A percentile compares a stretch with the other conserved stretches of the same genome.
Evolutionary conservation across 768 basidiomycete genomes (phyloP).

Genomic region (Hericium rajendrae): DNA sequence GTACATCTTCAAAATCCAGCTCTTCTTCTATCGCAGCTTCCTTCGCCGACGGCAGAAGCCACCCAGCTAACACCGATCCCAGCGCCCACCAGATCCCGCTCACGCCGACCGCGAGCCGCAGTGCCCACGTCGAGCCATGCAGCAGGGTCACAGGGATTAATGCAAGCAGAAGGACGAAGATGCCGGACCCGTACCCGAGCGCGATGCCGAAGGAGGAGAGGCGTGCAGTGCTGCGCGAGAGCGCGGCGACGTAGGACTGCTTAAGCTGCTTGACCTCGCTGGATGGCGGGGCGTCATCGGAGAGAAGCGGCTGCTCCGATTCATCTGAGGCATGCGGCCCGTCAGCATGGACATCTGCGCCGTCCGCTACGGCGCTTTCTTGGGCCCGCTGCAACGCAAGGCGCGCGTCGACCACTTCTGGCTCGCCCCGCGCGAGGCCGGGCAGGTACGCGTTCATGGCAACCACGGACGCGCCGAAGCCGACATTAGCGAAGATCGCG

Average conservation of each 20-base stretch:
- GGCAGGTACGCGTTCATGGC: conserved; percentile 90
- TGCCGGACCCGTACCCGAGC: conserved; percentile 78
- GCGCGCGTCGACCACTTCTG: conserved; percentile 36
- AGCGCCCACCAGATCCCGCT: conserved; percentile 86
- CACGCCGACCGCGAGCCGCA: conserved; percentile 75
- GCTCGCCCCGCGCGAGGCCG: conserved; percentile 53
- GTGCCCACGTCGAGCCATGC: conserved; percentile 66
- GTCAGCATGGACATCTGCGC: background rate
- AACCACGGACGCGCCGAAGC: conserved; percentile 79
- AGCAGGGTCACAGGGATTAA: conserved; percentile 68
- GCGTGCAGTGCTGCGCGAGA: conserved; percentile 69
- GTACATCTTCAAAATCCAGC: conserved; percentile 2
- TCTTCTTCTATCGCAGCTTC: conserved; percentile 11
- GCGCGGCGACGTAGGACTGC: conserved; percentile 37
- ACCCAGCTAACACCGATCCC: conserved; percentile 68
- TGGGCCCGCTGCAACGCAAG: background rate
- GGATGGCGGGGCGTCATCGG: background rate
- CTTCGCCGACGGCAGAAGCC: conserved; percentile 52
- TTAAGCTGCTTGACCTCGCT: background rate
- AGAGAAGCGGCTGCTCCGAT: background rate
- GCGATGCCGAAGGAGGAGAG: conserved; percentile 85
- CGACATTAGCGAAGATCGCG: conserved; percentile 71
- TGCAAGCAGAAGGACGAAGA: conserved; percentile 60
- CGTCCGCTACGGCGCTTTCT: background rate
- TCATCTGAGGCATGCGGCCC: background rate